Percentiles rank a stretch among this genome's conserved stretches.
Evolutionary conservation across 139 green algal genomes (phyloP).

Genomic region (Chlorella sp.): DNA sequence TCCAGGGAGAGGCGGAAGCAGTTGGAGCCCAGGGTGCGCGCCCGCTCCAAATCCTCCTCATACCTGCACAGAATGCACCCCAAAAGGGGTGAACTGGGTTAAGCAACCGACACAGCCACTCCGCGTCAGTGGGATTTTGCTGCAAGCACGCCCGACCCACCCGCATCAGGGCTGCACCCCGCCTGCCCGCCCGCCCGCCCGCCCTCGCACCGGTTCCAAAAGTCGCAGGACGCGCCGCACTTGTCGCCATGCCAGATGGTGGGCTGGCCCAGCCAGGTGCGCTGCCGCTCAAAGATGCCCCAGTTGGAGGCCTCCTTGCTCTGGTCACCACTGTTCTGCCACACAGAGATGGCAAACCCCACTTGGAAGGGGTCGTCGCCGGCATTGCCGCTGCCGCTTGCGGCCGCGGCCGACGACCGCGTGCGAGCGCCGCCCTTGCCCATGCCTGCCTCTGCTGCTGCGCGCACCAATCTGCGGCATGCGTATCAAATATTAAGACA

Average conservation of each 20-base stretch:
- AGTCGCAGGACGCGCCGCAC: conserved; percentile 61
- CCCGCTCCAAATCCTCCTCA: conserved; percentile 68
- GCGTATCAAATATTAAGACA: too few species aligned
- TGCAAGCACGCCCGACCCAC: neutral
- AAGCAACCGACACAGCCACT: neutral
- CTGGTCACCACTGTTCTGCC: conserved; percentile 39
- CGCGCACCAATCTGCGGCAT: too few species aligned
- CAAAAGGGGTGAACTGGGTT: neutral
- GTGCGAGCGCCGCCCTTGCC: neutral
- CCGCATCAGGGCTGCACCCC: neutral
- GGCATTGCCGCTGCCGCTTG: neutral
- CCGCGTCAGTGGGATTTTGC: neutral
- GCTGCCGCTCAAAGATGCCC: conserved; percentile 34
- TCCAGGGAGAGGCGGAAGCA: conserved; percentile 84
- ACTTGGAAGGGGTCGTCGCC: conserved; percentile 31
- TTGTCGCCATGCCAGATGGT: conserved; percentile 11
- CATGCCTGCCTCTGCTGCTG: neutral
- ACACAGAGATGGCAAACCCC: conserved; percentile 45
- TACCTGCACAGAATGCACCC: too few species aligned
- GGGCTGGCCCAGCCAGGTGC: neutral
- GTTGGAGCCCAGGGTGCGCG: conserved; percentile 65
- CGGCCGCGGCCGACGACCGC: neutral
- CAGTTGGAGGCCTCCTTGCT: conserved; percentile 40
- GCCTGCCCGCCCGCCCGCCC: neutral
- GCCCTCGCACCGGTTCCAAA: conserved; percentile 69